Base-by-base conservation (phyloP, 2,329 filamentous ascomycete species). In the Trichoderma polysporum region DNA sequence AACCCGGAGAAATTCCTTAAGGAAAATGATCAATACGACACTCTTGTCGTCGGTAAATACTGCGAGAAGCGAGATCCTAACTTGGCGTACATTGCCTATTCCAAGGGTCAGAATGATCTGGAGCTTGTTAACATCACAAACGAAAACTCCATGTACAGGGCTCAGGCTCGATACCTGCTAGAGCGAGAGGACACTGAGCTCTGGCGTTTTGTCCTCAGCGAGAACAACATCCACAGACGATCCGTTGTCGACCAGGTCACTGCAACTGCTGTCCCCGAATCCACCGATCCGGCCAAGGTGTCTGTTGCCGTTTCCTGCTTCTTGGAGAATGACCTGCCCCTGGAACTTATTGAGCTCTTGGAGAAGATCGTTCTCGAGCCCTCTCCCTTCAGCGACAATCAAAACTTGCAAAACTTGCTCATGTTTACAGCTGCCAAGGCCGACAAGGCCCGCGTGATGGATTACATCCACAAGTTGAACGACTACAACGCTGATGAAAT, bases 301-400 rank as follows among this genome's bases (percentile, higher is more conserved):
- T 97, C 93, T 0, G 87, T 97, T 71, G 95, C 95, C 56, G 95
- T 99, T 66, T 91, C 96, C 74, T 90, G 94, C 49, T 97, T 99
- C 84, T 88, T 99, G 62, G 89, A 91, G 71, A 92, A 91, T 66
- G 95, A 99, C 75, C 85, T 99, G 71, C 95, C 95, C 9, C 89
- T 90, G 4, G 95, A 99, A 83, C 86, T 99, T 60, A 98, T 99
- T 74, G 96, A 99, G 79, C 88, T 99, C 41, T 86, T 99, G 19
- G 96, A 99, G 85, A 99, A 98, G 88, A 99, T 99, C 72, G 94
- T 99, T 35, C 84, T 99, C n/a, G 95, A 99, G 84, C 96, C 95
- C n/a, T 97, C 94, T 4, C 92, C 92, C 5, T 99, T 99, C 85
- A 97, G 93, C 74, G 96, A 99, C 81, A 99, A 99, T 80, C 88